Evolutionary conservation across 495 filamentous ascomycete genomes (phyloP), one percentile per base, ranked within the genome.

Genomic region (Penicillium dipodomyicola): DNA sequence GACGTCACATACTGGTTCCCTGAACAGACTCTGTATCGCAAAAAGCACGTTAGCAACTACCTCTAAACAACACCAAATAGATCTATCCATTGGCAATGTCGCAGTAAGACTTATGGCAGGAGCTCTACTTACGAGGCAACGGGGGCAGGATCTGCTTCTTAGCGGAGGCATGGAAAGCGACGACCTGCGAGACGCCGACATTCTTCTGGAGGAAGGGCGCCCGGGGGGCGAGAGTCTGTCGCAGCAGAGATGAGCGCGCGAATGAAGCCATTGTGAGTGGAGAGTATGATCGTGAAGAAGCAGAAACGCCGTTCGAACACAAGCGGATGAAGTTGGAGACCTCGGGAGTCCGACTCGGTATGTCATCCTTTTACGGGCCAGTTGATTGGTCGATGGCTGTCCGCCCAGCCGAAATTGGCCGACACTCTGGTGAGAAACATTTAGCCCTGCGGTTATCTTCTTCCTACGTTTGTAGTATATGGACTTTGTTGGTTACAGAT

Each of bases 131-230:
- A 90, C 87, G 87, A 70, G 85, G 84, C 63, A 80, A 72, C 54
- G 84, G 80, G 61, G 87, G 86, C 55, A 92, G 81, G 68, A 92
- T 84, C 65, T 74, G 72, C 72, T 80, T 82, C 71, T 77, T 78
- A 64, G 82, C 77, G 42, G 86, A 87, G 61, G 84, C 85, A 69
- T 91, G 87, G 82, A 92, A 92, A 65, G 84, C 84, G 33, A 87
- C 80, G 52, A 82, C 63, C 69, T 77, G 74, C 63, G 73, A 76
- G 52, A 73, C 65, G 46, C 70, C 73, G 57, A 64, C 67, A 71
- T 74, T 75, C 63, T 64, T 68, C 61, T 65, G 68, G 56, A 70
- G 65, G 56, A 76, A 57, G 45, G 72, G 67, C 60, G 71, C 63
- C 58, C 70, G 69, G 66, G 68, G 63, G 58, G 67, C 70, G 51